Base-by-base conservation (phyloP, 192 early-diverging fungal species). In the Coemansia umbellata region DNA sequence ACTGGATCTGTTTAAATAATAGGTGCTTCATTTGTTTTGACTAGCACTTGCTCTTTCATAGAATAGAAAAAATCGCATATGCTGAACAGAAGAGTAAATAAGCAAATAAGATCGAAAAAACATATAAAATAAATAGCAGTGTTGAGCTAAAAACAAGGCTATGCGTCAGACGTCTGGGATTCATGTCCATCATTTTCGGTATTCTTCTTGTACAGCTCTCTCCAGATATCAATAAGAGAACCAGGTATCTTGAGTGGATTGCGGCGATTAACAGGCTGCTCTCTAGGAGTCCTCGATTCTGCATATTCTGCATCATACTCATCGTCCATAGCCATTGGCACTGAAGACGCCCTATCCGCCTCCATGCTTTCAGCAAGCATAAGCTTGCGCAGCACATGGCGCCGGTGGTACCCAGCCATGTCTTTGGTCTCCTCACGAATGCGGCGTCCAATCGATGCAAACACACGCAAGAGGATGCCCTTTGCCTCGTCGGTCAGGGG, bases 211-310 rank as follows among this genome's bases (percentile, higher is more conserved):
- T 62, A 69, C 14, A 63, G 70, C 63, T 55, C 55, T 50, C 53
- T 74, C 70, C 70, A 74, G 8, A 74, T 74, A 35, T 74, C 70
- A 6, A 74, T 47, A 24, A 74, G 52, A 27, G 70, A 63, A 5
- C 59, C 63, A 35, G 70, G 70, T 24, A 74, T 62, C 44, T 50
- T 56, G 11, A 74, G 45, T 9, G 70, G 40, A 17, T 36, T 52
- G 50, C 27, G 36, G 24, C 42, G 43, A n/a, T 33, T 22, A 22
- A 45, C 28, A 2, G 43, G 24, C 24, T 45, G 24, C 7, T 45
- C 43, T 7, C 9, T 45, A 7, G 43, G 22, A 14, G 43, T n/a
- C 43, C 17, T 27, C 43, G 43, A 19, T 41, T 44, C 58, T 26
- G 17, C 39, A n/a, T n/a, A n/a, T n/a, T n/a, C n/a, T n/a, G n/a